These are phyloP conservation scores for Talinum fruticosum DNA, from an alignment of 148 eudicot genomes.

Conservation along the genomic window DNA sequence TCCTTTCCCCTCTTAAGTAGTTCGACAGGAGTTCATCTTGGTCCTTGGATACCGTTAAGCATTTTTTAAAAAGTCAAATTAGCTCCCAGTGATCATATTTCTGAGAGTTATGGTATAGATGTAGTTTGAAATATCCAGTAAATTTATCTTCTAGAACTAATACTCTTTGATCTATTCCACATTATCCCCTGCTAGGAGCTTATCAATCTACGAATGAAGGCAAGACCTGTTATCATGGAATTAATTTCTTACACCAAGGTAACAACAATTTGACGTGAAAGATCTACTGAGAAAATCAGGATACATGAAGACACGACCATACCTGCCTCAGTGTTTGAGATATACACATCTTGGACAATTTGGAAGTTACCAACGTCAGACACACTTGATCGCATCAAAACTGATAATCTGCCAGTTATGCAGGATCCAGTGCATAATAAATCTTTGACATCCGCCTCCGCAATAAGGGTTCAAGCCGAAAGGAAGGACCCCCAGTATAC, in stretches of 20 bases:
- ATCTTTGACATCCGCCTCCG: conserved; percentile 75
- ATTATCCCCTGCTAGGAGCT: no score
- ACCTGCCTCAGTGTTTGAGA: conserved; percentile 23
- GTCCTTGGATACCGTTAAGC: neutral
- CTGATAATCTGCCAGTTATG: conserved; percentile 30
- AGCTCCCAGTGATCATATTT: neutral
- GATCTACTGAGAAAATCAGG: neutral
- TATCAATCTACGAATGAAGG: neutral
- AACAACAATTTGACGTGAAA: neutral
- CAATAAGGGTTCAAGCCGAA: conserved; percentile 76
- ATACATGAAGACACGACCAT: neutral
- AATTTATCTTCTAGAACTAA: neutral
- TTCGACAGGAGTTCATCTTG: neutral
- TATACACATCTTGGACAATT: conserved; percentile 15
- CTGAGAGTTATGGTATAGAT: neutral
- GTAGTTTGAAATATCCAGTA: neutral
- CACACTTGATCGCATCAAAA: conserved; percentile 13
- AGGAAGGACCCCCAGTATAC: conserved; percentile 66
- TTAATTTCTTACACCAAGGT: neutral
- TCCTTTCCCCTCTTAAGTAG: neutral
- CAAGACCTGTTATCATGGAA: neutral
- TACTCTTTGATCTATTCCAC: neutral
- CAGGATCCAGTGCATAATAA: conserved; percentile 68
- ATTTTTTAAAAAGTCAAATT: neutral
- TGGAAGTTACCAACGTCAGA: conserved; percentile 2